Evolutionary conservation across 177 flowering plant species (phyloP), one percentile per base, ranked within the genome.

Genomic region (Vitis hybrid): DNA sequence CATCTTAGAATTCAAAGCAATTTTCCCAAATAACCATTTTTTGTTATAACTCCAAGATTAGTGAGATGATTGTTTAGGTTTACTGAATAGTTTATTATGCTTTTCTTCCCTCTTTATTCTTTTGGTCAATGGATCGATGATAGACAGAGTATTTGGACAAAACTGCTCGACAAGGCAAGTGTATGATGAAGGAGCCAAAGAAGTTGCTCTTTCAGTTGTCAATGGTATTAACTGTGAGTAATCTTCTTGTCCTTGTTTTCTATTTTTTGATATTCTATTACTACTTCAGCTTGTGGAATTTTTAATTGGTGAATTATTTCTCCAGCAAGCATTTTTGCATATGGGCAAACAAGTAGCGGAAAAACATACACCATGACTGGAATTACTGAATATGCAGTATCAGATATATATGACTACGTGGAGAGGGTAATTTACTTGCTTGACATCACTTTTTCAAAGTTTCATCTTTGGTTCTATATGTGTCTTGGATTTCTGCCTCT

Each of bases 301-400:
- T 59, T 56, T 57, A 32, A 21, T 14, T 48, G 23, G 6, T 11
- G 45, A 32, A 17, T 57, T 39, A 21, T 62, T 51, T 71, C 23
- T 76, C 65, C 91, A 96, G 99, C 99, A 11, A 88, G 80, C 74
- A 77, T 96, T 68, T 96, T 96, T 73, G 97, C 99, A 6, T 96
- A 96, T 80, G 99, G 99, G 19, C 99, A 94, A 79, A 95, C 99
- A 54, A 91, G 98, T 85, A 95, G 99, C 67, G 99, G 99, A 64
- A 95, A 95, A 80, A 96, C 99, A 56, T 94, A 84, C 82, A 96
- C 99, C n/a, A 96, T 96, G 97, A 69, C 72, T 67, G 99, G 99
- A 61, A 80, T 96, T 45, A 92, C 97, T 9, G 88, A 91, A 71
- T 81, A 69, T 77, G 81, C 97, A 4, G 74, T 96, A 3, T 81